Conservation (phyloP, 2,329 filamentous ascomycete genomes). For the Aschersonia sp. region DNA sequence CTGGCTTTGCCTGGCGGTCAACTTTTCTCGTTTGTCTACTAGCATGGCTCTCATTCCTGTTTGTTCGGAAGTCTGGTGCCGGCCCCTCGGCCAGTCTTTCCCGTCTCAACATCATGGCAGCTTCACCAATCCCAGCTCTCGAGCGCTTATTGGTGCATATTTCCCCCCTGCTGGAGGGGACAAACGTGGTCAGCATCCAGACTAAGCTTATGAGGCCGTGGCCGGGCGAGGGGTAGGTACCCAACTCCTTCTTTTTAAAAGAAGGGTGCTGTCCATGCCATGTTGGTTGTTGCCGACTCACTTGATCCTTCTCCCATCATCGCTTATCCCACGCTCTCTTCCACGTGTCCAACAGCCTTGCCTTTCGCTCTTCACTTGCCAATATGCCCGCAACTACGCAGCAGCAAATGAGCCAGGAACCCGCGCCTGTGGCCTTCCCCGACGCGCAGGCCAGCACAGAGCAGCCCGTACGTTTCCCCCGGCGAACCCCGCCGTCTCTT, state of each 20-base stretch:
- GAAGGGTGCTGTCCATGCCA: no score
- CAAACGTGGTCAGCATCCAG: no score
- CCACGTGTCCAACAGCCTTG: no score
- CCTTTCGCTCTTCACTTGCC: neutral
- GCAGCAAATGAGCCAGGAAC: constrained; percentile 18
- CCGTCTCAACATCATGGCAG: neutral
- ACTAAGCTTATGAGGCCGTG: no score
- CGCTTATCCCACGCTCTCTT: neutral
- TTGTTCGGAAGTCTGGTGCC: neutral
- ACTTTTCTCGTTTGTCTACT: no score
- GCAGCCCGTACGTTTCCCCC: constrained; percentile 16
- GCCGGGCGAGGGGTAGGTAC: no score
- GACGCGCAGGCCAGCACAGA: constrained; percentile 13
- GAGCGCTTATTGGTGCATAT: neutral
- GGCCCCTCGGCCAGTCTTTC: neutral
- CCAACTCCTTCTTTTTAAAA: no score
- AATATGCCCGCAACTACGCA: constrained; percentile 4
- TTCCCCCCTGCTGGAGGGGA: neutral
- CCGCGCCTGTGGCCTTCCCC: constrained; percentile 14
- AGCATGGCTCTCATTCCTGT: no score
- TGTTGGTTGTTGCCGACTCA: no score
- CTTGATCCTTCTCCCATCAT: neutral
- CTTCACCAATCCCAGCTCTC: neutral
- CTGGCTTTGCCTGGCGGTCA: no score
- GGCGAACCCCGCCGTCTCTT: neutral